Evolutionary conservation across 208 protist species (phyloP).

Genomic region (Leishmania tarentolae): DNA sequence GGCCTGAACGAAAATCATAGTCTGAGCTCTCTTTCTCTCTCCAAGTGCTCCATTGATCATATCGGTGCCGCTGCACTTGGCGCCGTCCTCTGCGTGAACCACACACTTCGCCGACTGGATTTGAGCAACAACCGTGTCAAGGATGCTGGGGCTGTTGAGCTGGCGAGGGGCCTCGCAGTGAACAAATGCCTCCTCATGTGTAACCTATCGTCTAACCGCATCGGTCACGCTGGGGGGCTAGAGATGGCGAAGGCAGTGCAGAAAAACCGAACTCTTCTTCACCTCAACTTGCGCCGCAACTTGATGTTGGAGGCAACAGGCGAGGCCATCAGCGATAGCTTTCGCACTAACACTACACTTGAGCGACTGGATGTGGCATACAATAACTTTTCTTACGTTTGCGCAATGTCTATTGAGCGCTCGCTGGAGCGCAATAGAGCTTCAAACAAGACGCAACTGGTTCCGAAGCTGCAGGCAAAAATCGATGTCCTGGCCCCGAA

Average conservation of each 20-base stretch:
- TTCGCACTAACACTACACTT: constrained; percentile 68
- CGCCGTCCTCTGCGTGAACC: constrained; percentile 53
- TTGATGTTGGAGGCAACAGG: constrained; percentile 73
- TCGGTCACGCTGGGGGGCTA: constrained; percentile 75
- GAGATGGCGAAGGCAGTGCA: constrained; percentile 64
- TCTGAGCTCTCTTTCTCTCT: constrained; percentile 49
- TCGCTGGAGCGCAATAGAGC: constrained; percentile 69
- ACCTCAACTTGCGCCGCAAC: constrained; percentile 86
- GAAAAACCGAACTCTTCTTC: constrained; percentile 67
- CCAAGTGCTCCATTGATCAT: constrained; percentile 64
- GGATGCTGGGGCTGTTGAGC: constrained; percentile 68
- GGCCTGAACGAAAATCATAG: constrained; percentile 76
- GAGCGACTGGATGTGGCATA: constrained; percentile 88
- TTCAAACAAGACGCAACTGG: constrained; percentile 68
- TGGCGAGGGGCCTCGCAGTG: constrained; percentile 69
- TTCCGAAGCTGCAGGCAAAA: constrained; percentile 75
- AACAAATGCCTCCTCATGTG: constrained; percentile 72
- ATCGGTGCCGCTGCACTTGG: constrained; percentile 59
- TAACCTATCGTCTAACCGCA: constrained; percentile 79
- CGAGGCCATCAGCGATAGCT: constrained; percentile 63
- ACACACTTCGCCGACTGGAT: constrained; percentile 59
- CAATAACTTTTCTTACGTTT: constrained; percentile 93
- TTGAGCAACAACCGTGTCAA: constrained; percentile 87
- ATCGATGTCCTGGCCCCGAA: constrained; percentile 79
- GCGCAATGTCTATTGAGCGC: constrained; percentile 66